Conservation (phyloP, 352 stramenopile species). For the Pythium graminicola region DNA sequence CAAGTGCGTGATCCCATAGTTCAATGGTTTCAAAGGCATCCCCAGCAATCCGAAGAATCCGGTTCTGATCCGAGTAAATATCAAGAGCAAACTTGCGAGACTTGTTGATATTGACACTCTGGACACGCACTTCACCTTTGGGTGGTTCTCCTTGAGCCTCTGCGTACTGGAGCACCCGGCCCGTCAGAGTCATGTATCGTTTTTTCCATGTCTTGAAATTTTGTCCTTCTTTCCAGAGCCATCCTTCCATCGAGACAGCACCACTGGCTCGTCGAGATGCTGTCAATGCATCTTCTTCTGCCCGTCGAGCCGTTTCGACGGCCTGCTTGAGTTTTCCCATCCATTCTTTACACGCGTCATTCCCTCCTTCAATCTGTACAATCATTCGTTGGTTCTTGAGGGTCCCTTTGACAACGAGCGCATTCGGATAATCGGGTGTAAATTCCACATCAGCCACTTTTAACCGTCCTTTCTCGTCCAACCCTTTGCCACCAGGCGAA, state of each 20-base stretch:
- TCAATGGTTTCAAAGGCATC: slow-evolving; percentile 68
- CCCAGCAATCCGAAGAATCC: slow-evolving; percentile 61
- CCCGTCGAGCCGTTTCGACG: slow-evolving; percentile 22
- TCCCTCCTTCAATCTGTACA: slow-evolving; percentile 48
- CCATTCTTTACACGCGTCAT: slow-evolving; percentile 58
- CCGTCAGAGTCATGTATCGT: slow-evolving; percentile 68
- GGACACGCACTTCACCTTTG: slow-evolving; percentile 54
- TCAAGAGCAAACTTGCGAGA: slow-evolving; percentile 62
- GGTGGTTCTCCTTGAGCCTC: slow-evolving; percentile 44
- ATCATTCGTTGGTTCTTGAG: slow-evolving; percentile 70
- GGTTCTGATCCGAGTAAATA: slow-evolving; percentile 78
- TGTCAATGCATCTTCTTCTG: neutral
- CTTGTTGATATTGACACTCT: slow-evolving; percentile 66
- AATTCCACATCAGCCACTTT: slow-evolving; percentile 56
- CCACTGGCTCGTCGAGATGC: neutral
- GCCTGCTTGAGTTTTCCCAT: slow-evolving; percentile 43
- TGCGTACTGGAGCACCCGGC: slow-evolving; percentile 59
- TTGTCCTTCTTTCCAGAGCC: slow-evolving; percentile 76
- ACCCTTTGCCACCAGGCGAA: slow-evolving; percentile 60
- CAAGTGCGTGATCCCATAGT: slow-evolving; percentile 61
- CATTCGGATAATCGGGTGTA: slow-evolving; percentile 57
- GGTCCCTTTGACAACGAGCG: slow-evolving; percentile 48
- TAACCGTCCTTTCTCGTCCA: slow-evolving; percentile 71
- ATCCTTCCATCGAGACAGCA: slow-evolving; percentile 50
- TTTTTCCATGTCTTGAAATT: slow-evolving; percentile 87